Conservation (phyloP, 108 stramenopile species). For the Licmophora abbreviata region DNA sequence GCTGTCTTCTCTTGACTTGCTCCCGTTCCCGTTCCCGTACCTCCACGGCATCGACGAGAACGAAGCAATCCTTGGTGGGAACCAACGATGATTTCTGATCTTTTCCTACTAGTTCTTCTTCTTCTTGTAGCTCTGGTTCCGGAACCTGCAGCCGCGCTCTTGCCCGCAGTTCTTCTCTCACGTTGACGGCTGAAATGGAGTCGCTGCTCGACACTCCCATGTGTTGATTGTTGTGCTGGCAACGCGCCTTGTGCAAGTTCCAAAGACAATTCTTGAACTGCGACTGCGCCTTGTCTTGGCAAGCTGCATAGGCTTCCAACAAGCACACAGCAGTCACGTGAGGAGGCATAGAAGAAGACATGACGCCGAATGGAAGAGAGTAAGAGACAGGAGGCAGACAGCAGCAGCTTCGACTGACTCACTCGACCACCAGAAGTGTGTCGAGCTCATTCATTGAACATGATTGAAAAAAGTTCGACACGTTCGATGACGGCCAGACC, state of each 20-base stretch:
- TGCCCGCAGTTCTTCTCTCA: conserved; percentile 3
- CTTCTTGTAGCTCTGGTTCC: not conserved
- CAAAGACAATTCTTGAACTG: conserved; percentile 5
- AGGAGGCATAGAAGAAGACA: too few species aligned
- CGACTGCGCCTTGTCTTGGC: not conserved
- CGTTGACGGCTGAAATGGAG: not conserved
- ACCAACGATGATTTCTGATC: too few species aligned
- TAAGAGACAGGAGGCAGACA: too few species aligned
- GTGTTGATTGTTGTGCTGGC: not conserved
- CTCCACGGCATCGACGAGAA: not conserved
- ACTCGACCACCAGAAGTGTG: too few species aligned
- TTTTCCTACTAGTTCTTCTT: not conserved
- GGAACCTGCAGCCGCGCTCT: not conserved
- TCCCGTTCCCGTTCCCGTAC: not conserved
- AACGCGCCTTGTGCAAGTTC: conserved; percentile 9
- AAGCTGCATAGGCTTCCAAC: not conserved
- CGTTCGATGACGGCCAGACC: too few species aligned
- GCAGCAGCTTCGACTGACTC: too few species aligned
- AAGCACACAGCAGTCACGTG: not conserved
- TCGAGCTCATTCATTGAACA: too few species aligned
- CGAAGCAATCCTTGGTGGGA: not conserved
- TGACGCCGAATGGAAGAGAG: too few species aligned
- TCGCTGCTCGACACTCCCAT: not conserved
- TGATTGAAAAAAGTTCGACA: too few species aligned
- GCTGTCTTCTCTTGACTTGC: not conserved